Conservation (phyloP, 345 rosid genomes). For the Nephelium lappaceum region DNA sequence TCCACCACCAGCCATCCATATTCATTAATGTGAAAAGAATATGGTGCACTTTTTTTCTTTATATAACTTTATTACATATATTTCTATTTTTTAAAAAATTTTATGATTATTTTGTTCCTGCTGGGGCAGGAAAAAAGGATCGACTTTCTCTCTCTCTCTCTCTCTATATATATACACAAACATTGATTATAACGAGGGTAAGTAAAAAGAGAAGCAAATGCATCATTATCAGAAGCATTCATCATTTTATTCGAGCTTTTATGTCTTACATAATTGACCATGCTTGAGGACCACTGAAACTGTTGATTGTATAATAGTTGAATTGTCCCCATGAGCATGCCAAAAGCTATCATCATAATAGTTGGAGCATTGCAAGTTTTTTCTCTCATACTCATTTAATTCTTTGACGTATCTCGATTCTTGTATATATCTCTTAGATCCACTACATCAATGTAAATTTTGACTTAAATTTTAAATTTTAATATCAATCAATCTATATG, state of each 20-base stretch:
- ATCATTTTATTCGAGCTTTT: slow-evolving; percentile 2
- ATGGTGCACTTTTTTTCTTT: not conserved
- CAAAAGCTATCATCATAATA: slow-evolving; percentile 19
- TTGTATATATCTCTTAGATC: no score
- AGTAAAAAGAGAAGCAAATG: not conserved
- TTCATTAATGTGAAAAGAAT: slow-evolving; percentile 12
- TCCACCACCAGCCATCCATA: slow-evolving; percentile 6
- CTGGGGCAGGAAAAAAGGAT: slow-evolving; percentile 1
- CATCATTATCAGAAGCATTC: not conserved
- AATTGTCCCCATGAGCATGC: slow-evolving; percentile 18
- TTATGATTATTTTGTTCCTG: not conserved
- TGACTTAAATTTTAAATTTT: no score
- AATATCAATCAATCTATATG: no score
- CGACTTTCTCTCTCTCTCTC: not conserved
- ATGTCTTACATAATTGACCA: not conserved
- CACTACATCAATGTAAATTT: no score
- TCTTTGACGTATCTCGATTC: not conserved
- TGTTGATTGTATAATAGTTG: not conserved
- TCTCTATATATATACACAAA: not conserved
- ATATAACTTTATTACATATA: not conserved
- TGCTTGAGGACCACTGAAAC: not conserved
- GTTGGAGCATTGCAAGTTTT: not conserved
- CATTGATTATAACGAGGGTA: not conserved
- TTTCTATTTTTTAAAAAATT: not conserved
- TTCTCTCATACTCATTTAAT: slow-evolving; percentile 4